Percentiles rank a stretch among this genome's conserved stretches.
phyloP scores from a whole-genome alignment of 2,329 filamentous ascomycete genomes.

The Amesomyces nigricolor region DNA sequence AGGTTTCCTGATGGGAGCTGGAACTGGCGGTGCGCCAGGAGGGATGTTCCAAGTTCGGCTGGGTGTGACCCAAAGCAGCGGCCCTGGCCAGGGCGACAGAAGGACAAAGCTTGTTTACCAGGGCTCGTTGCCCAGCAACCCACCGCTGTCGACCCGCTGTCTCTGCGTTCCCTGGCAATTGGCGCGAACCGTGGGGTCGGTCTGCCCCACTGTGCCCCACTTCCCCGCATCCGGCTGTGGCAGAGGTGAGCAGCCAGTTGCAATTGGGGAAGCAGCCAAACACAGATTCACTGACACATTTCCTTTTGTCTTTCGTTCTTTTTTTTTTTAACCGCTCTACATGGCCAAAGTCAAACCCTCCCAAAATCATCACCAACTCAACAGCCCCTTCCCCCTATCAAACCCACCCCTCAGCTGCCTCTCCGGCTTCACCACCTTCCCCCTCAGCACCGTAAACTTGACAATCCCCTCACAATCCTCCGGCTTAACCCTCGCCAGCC shows the following conservation, averaged over 20 bases:
- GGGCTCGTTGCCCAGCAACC: conserved; percentile 20
- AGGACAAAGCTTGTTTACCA: conserved; percentile 19
- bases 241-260: background rate
- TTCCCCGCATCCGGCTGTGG: conserved; percentile 2
- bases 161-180: background rate
- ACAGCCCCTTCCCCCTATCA: conserved; percentile 70
- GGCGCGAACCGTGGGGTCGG: background rate
- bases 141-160: background rate
- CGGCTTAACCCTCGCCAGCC: conserved; percentile 77
- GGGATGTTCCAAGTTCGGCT: conserved; percentile 11
- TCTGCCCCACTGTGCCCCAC: conserved; percentile 5
- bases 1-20: background rate
- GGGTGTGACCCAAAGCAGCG: conserved; percentile 10
- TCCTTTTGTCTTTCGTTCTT: background rate
- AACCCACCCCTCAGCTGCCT: conserved; percentile 84
- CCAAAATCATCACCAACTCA: conserved; percentile 66
- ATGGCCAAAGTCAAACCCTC: too few relatives aligned
- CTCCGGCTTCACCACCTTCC: conserved; percentile 88
- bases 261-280: background rate
- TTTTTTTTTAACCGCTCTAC: background rate
- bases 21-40: background rate
- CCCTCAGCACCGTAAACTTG: conserved; percentile 81
- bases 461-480: conserved; percentile 93
- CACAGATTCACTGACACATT: background rate
- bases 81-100: background rate